Conservation (phyloP, 768 basidiomycete species). For the Naematelia aurantialba region DNA sequence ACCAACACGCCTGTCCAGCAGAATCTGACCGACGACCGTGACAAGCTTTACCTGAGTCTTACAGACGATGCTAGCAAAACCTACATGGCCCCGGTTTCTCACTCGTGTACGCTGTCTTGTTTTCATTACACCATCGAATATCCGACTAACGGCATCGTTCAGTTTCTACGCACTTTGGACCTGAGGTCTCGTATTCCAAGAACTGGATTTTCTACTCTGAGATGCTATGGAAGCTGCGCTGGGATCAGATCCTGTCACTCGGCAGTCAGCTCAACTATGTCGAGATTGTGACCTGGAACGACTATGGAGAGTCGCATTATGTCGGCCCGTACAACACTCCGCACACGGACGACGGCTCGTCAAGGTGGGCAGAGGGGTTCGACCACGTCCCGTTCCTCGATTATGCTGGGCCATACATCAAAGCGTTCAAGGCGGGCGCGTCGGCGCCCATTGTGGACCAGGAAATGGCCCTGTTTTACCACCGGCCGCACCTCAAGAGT, state of each 20-base stretch:
- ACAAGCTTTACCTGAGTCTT: slow-evolving; percentile 28
- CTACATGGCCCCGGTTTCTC: slow-evolving; percentile 44
- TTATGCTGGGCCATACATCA: slow-evolving; percentile 48
- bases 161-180: slow-evolving; percentile 48
- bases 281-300: slow-evolving; percentile 46
- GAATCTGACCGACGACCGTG: slow-evolving; percentile 30
- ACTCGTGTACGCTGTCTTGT: slow-evolving; percentile 25
- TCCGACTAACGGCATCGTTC: neutral
- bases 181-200: slow-evolving; percentile 45
- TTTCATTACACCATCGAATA: neutral
- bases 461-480: slow-evolving; percentile 48
- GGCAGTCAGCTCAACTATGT: slow-evolving; percentile 35
- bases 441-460: slow-evolving; percentile 31
- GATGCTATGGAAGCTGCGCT: slow-evolving; percentile 43
- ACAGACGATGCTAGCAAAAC: slow-evolving; percentile 19
- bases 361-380: slow-evolving; percentile 42
- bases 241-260: slow-evolving; percentile 44
- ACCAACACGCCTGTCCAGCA: slow-evolving; percentile 38
- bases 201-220: slow-evolving; percentile 50
- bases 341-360: slow-evolving; percentile 47
- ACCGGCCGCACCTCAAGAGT: slow-evolving; percentile 45
- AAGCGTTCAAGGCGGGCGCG: slow-evolving; percentile 44
- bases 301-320: slow-evolving; percentile 48
- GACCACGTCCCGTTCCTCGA: slow-evolving; percentile 47
- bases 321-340: slow-evolving; percentile 42